Percentiles rank a stretch among this genome's conserved stretches.
Evolutionary conservation across 768 basidiomycete species (phyloP).

Genomic region (Russula brevipes): DNA sequence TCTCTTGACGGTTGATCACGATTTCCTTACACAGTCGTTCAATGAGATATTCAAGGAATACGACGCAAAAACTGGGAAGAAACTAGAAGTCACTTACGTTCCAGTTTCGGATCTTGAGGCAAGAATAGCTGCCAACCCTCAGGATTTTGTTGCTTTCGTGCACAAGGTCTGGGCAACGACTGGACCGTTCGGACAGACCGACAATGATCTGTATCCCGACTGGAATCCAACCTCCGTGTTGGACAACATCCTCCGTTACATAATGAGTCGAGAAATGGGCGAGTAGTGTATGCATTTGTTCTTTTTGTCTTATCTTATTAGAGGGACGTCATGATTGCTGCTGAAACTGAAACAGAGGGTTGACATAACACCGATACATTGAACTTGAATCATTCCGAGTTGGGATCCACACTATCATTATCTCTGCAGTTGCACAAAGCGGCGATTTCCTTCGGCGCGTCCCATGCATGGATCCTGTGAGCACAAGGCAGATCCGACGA

Average conservation of each 20-base stretch:
- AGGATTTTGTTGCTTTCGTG: conserved; percentile 12
- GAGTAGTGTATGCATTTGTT: too few relatives aligned
- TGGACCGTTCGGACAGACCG: conserved; percentile 9
- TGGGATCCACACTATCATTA: too few relatives aligned
- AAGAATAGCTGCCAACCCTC: conserved; percentile 17
- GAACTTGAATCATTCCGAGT: too few relatives aligned
- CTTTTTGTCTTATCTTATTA: too few relatives aligned
- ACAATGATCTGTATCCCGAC: conserved; percentile 23
- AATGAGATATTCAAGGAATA: conserved; percentile 25
- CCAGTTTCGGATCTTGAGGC: conserved; percentile 17
- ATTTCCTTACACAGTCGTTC: conserved; percentile 9
- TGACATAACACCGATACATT: too few relatives aligned
- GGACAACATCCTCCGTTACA: conserved; percentile 11
- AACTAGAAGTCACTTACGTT: conserved; percentile 21
- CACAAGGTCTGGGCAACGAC: conserved; percentile 17
- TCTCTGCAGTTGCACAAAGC: too few relatives aligned
- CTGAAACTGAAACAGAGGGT: too few relatives aligned
- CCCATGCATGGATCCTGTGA: too few relatives aligned
- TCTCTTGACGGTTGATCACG: not conserved
- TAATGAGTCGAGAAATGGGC: not conserved
- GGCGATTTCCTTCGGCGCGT: too few relatives aligned
- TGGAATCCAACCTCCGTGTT: conserved; percentile 25
- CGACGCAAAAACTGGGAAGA: conserved; percentile 24
- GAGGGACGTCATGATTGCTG: too few relatives aligned
- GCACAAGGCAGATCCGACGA: too few relatives aligned